A percentile compares a stretch with the other conserved stretches of the same genome.
Conservation (phyloP, 371 early-diverging fungal species). For the Quaeritorhiza haematococci region DNA sequence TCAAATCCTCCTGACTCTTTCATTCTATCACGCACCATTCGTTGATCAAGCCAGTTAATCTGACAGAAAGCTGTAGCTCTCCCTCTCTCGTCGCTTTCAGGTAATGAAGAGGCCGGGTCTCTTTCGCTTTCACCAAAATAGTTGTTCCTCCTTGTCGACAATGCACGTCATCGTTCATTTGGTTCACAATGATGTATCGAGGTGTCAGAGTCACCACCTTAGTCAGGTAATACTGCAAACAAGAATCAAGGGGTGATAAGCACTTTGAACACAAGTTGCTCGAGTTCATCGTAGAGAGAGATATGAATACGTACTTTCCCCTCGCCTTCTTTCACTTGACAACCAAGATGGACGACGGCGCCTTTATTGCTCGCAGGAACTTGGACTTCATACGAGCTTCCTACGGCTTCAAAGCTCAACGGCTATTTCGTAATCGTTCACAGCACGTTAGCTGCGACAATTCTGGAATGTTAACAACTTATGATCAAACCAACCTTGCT, state of each 20-base stretch:
- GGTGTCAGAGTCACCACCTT: slow-evolving; percentile 89
- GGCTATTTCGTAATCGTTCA: slow-evolving; percentile 41
- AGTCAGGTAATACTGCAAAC: slow-evolving; percentile 55
- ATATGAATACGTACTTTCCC: slow-evolving; percentile 47
- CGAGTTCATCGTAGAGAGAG: background rate
- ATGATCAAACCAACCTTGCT: slow-evolving; percentile 43
- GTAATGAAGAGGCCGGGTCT: slow-evolving; percentile 66
- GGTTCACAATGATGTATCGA: slow-evolving; percentile 86
- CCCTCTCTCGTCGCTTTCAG: slow-evolving; percentile 47
- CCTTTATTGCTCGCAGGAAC: slow-evolving; percentile 45
- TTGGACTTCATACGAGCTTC: slow-evolving; percentile 73
- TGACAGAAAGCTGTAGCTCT: slow-evolving; percentile 62
- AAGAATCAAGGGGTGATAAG: background rate
- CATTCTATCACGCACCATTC: slow-evolving; percentile 58
- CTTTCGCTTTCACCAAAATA: slow-evolving; percentile 48
- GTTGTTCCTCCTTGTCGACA: slow-evolving; percentile 68
- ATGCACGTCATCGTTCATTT: slow-evolving; percentile 60
- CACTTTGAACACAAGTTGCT: background rate
- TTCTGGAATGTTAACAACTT: background rate
- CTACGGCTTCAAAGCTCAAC: slow-evolving; percentile 92
- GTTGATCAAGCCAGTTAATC: slow-evolving; percentile 64
- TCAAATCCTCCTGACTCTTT: background rate
- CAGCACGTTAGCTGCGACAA: slow-evolving; percentile 1
- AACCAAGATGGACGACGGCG: slow-evolving; percentile 76
- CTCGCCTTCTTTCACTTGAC: slow-evolving; percentile 75